Evolutionary conservation across 139 green algal genomes (phyloP).

Genomic region (Ulvella scutata): DNA sequence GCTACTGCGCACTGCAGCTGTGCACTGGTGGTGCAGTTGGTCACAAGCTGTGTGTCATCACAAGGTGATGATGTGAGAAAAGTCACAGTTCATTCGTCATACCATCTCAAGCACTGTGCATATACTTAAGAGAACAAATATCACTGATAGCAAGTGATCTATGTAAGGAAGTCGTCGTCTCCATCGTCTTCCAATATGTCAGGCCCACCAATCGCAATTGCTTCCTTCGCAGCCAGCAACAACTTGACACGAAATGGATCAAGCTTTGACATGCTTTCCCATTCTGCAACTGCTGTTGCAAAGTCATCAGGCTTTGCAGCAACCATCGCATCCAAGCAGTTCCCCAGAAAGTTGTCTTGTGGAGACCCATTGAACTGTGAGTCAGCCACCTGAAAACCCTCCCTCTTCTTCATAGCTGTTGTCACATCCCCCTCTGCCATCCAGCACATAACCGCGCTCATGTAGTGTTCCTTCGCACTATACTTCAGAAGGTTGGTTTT

Average conservation of each 20-base stretch:
- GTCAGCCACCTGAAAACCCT: background rate
- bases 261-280: background rate
- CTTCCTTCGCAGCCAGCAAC: background rate
- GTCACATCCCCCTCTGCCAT: background rate
- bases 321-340: background rate
- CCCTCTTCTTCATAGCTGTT: constrained; percentile 1
- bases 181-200: background rate
- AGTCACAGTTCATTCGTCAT: background rate
- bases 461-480: background rate
- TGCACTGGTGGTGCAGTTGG: too few species aligned
- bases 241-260: background rate
- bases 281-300: background rate
- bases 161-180: background rate
- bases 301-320: background rate
- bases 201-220: background rate
- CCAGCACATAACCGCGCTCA: background rate
- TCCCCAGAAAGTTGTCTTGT: background rate
- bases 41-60: background rate
- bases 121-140: too few species aligned
- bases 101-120: too few species aligned
- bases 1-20: too few species aligned
- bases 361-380: background rate
- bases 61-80: background rate
- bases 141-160: background rate
- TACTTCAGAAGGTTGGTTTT: background rate